Evolutionary conservation across 805 yeast species (phyloP), one percentile per base, ranked within the genome.

Genomic region (Spathaspora boniae): DNA sequence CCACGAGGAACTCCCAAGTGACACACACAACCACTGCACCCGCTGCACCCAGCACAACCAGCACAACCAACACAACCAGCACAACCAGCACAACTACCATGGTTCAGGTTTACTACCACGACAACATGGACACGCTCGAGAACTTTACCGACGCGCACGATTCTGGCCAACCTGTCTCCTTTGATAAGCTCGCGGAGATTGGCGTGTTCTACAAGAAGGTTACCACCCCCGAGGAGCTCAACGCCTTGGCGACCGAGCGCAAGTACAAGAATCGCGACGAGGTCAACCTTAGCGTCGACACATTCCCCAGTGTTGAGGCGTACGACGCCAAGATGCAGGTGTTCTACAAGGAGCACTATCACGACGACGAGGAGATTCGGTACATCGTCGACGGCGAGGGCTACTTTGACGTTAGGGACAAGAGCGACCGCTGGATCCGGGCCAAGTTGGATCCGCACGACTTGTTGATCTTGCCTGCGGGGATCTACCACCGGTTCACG

Each of bases 301-400:
- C 83, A 0, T 78, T 87, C 53, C 78, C 81, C 16, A 79, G 79
- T 24, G 37, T 54, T 9, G 56, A 53, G 3, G 80, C 75, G 0
- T 76, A 84, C 50, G 69, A 76, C 44, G 68, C 65, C 33, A 86
- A 87, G 57, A 68, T 91, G 58, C 68, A 74, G 43, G 72, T 62
- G 28, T 88, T 89, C 59, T 86, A 79, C 63, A 66, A 73, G 31
- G 96, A 91, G 53, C 98, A 91, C 59, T 69, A 87, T 36, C 98
- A 91, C 56, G 98, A 91, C 56, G 98, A 91, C 56, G 98, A 91
- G 62, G 98, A 91, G 65, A 91, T 91, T 54, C 70, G 98, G 46
- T 91, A 88, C 61, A 78, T 88, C 35, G 53, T 83, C 14, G 95
- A 83, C 18, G 98, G 98, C 8, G 83, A 79, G 37, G 98, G 98